Percentiles rank a stretch among this genome's conserved stretches.
Evolutionary conservation across 2,329 filamentous ascomycete species (phyloP).

Genomic region (Arthroderma sp.): DNA sequence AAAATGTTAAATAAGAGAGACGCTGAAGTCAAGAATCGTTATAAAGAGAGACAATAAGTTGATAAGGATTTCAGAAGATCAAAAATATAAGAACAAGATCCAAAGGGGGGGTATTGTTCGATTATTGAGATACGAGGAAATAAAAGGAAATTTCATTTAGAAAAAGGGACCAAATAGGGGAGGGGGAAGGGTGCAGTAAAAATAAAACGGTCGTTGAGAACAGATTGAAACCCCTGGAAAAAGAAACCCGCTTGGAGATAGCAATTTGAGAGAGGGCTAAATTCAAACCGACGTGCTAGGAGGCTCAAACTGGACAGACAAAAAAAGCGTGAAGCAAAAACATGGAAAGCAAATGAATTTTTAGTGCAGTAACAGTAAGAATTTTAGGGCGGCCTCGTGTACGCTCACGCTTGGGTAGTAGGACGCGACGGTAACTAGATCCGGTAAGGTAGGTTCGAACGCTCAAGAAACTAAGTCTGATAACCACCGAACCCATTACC

Average conservation of each 20-base stretch:
- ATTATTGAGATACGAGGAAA: conserved; percentile 20
- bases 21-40: background rate
- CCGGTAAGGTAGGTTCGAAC: no score
- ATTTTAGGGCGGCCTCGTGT: no score
- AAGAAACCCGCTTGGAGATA: conserved; percentile 22
- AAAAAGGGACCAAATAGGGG: conserved; percentile 12
- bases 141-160: conserved; percentile 31
- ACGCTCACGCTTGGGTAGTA: no score
- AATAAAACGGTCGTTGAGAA: conserved; percentile 12
- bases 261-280: conserved; percentile 6
- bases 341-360: no score
- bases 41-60: background rate
- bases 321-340: no score
- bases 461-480: conserved; percentile 32
- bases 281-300: no score
- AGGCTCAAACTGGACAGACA: no score
- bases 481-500: conserved; percentile 48
- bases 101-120: conserved; percentile 24
- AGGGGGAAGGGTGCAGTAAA: conserved; percentile 10
- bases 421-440: no score
- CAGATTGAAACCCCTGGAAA: conserved; percentile 11
- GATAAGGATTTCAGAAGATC: background rate
- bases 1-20: background rate
- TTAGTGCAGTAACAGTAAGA: no score
- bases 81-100: background rate